Conservation (phyloP, 2,329 filamentous ascomycete species). For the Curvularia eragrostidis region DNA sequence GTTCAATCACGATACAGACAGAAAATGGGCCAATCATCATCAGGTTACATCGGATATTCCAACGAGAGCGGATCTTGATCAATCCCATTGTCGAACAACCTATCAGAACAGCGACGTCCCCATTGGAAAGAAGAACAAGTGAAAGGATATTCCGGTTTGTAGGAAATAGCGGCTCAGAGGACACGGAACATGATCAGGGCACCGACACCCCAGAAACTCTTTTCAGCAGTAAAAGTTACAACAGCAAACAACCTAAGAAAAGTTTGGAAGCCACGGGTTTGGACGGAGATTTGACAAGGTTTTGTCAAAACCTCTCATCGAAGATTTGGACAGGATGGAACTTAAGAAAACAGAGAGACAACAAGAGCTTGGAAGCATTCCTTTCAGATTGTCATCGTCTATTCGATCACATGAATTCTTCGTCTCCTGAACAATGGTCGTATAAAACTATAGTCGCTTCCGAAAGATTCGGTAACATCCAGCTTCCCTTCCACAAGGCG, state of each 20-base stretch:
- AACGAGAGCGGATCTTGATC: background rate
- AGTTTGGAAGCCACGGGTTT: background rate
- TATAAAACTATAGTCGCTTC: conserved; percentile 1
- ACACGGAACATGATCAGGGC: background rate
- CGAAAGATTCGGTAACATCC: background rate
- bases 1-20: conserved; percentile 3
- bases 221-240: background rate
- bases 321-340: conserved; percentile 3
- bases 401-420: background rate
- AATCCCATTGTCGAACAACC: background rate
- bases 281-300: background rate
- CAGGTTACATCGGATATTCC: background rate
- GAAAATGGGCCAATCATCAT: conserved; percentile 3
- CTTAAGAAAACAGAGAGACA: background rate
- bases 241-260: background rate
- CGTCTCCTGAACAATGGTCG: conserved; percentile 1
- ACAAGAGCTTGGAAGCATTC: conserved; percentile 3
- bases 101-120: background rate
- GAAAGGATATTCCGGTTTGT: conserved; percentile 1
- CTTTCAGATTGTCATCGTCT: background rate
- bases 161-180: background rate
- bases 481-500: conserved; percentile 2
- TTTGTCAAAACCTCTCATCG: background rate
- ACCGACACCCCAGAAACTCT: background rate
- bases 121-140: background rate